These are phyloP conservation scores for Thalassiosira mediterranea DNA, from an alignment of 352 stramenopile genomes.

Conservation along the genomic window DNA sequence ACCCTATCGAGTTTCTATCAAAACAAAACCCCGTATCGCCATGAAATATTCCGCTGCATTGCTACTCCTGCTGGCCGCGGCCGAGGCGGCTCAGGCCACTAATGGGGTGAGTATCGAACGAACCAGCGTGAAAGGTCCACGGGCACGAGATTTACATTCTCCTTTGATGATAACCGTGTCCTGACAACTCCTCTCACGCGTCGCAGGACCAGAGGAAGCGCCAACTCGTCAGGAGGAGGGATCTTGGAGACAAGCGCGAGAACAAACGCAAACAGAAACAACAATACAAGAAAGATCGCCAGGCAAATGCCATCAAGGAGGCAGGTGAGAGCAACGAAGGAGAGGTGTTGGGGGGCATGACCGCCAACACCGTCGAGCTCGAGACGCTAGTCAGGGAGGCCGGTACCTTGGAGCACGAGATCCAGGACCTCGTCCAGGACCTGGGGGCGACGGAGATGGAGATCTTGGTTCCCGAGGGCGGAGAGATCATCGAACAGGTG, in stretches of 20 bases:
- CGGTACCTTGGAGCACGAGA: too few relatives aligned
- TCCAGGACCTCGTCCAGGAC: too few relatives aligned
- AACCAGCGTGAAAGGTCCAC: background rate
- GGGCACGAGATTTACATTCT: background rate
- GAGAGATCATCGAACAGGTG: too few relatives aligned
- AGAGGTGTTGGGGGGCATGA: background rate
- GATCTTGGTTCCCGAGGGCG: too few relatives aligned
- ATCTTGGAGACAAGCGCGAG: background rate
- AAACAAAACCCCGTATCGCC: too few relatives aligned
- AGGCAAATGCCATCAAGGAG: background rate
- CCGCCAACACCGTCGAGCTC: too few relatives aligned
- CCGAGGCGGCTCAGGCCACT: background rate
- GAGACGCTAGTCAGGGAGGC: too few relatives aligned
- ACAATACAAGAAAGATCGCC: background rate
- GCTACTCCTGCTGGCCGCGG: slow-evolving; percentile 13
- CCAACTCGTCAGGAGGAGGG: background rate
- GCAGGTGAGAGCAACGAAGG: background rate
- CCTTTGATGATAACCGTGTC: background rate
- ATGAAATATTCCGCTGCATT: slow-evolving; percentile 27
- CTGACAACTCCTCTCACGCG: background rate
- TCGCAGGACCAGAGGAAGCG: background rate
- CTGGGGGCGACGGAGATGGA: too few relatives aligned
- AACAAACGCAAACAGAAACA: background rate
- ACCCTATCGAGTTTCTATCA: too few relatives aligned
- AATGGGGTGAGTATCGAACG: background rate